phyloP scores from a whole-genome alignment of 2,329 filamentous ascomycete species.

The Byssochlamys sp. region DNA sequence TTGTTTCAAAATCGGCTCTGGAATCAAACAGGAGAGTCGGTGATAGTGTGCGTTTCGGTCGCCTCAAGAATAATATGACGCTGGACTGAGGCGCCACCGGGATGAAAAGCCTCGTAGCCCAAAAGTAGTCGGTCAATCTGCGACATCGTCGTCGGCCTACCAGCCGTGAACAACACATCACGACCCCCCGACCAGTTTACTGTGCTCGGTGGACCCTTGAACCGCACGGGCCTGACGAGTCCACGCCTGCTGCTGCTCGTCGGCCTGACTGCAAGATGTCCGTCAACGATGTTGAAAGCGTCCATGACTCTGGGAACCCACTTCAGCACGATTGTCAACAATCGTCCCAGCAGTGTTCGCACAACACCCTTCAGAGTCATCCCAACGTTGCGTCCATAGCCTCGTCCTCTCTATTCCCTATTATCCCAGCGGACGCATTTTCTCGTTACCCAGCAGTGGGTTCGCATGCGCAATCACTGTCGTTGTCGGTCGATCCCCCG shows the following conservation, averaged over 20 bases:
- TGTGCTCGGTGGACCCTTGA: slow-evolving; percentile 6
- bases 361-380: slow-evolving; percentile 13
- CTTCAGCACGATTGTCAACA: slow-evolving; percentile 22
- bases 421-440: slow-evolving; percentile 20
- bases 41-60: slow-evolving; percentile 9
- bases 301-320: slow-evolving; percentile 24
- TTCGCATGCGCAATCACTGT: slow-evolving; percentile 13
- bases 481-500: slow-evolving; percentile 9
- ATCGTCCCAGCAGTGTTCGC: slow-evolving; percentile 20
- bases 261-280: slow-evolving; percentile 34
- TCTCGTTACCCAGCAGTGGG: slow-evolving; percentile 7
- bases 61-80: slow-evolving; percentile 25
- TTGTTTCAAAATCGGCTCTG: neutral
- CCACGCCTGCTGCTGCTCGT: slow-evolving; percentile 18
- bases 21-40: slow-evolving; percentile 2
- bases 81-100: slow-evolving; percentile 26
- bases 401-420: slow-evolving; percentile 12
- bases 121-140: slow-evolving; percentile 20
- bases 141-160: slow-evolving; percentile 26
- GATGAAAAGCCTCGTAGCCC: slow-evolving; percentile 29
- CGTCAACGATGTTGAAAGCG: slow-evolving; percentile 33
- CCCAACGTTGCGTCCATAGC: slow-evolving; percentile 20
- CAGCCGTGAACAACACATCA: slow-evolving; percentile 31
- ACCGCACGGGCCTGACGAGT: slow-evolving; percentile 22
- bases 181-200: slow-evolving; percentile 12